These are phyloP conservation scores for Vaccinium myrtillus DNA, from an alignment of 148 eudicot species.

Conservation along the genomic window DNA sequence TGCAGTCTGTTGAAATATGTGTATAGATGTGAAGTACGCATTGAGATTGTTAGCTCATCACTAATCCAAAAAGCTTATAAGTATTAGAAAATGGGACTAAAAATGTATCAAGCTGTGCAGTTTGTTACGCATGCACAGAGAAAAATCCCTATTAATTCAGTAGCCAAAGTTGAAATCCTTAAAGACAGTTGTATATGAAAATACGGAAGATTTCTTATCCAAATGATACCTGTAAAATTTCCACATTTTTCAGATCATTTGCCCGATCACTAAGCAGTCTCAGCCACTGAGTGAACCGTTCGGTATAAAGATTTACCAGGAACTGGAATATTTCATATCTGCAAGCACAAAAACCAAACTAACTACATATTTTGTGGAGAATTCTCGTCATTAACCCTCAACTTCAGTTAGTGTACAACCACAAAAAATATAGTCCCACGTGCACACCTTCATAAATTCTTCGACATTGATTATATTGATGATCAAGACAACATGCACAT, in stretches of 20 bases:
- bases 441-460: too few relatives aligned
- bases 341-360: conserved; percentile 25
- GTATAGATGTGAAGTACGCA: background rate
- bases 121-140: background rate
- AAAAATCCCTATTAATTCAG: background rate
- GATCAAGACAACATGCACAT: too few relatives aligned
- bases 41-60: background rate
- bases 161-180: background rate
- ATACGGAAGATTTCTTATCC: background rate
- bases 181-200: background rate
- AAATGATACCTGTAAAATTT: conserved; percentile 78
- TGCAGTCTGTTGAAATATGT: background rate
- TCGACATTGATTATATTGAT: too few relatives aligned
- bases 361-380: too few relatives aligned
- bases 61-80: background rate
- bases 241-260: conserved; percentile 82
- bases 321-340: conserved; percentile 99
- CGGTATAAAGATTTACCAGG: conserved; percentile 94
- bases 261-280: conserved; percentile 89
- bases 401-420: too few relatives aligned
- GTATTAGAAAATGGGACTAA: background rate
- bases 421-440: too few relatives aligned
- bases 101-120: background rate
- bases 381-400: too few relatives aligned
- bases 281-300: conserved; percentile 94